Conservation (phyloP, 352 stramenopile species). For the Globisporangium recalcitrans region DNA sequence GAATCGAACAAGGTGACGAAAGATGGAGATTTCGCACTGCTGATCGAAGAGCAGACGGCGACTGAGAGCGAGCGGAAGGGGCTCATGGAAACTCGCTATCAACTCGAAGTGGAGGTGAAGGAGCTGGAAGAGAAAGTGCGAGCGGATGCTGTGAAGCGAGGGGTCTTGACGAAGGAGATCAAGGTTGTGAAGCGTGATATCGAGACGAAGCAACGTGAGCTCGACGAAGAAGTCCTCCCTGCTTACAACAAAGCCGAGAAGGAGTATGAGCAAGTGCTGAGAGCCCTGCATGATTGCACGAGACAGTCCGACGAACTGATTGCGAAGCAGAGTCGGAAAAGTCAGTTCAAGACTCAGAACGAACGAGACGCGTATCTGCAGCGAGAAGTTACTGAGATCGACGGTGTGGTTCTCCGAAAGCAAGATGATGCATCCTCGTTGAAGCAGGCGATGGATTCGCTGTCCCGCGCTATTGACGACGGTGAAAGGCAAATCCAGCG, state of each 20-base stretch:
- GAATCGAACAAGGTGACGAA: constrained; percentile 36
- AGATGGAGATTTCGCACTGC: constrained; percentile 43
- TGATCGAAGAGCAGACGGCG: constrained; percentile 43
- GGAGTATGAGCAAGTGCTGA: constrained; percentile 85
- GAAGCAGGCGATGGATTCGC: constrained; percentile 33
- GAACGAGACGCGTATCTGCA: constrained; percentile 89
- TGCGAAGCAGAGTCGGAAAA: constrained; percentile 94
- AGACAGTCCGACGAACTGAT: constrained; percentile 89
- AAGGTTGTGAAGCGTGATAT: constrained; percentile 52
- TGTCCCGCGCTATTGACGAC: constrained; percentile 35
- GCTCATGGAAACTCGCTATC: constrained; percentile 70
- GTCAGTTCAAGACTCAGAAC: constrained; percentile 91
- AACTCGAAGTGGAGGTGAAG: constrained; percentile 77
- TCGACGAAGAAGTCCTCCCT: constrained; percentile 53
- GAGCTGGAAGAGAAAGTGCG: constrained; percentile 63
- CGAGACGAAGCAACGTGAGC: constrained; percentile 35
- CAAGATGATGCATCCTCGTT: constrained; percentile 42
- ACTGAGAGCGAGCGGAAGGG: constrained; percentile 74
- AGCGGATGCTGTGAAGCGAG: constrained; percentile 40
- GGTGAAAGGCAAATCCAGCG: constrained; percentile 42
- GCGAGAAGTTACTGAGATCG: constrained; percentile 61
- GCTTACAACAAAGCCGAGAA: constrained; percentile 40
- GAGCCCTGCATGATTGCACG: constrained; percentile 47
- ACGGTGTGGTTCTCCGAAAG: constrained; percentile 57
- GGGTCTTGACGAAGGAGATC: constrained; percentile 44